Evolutionary conservation across 2,329 filamentous ascomycete genomes (phyloP), one percentile per base, ranked within the genome.

Genomic region (Akanthomyces uredinophilus): DNA sequence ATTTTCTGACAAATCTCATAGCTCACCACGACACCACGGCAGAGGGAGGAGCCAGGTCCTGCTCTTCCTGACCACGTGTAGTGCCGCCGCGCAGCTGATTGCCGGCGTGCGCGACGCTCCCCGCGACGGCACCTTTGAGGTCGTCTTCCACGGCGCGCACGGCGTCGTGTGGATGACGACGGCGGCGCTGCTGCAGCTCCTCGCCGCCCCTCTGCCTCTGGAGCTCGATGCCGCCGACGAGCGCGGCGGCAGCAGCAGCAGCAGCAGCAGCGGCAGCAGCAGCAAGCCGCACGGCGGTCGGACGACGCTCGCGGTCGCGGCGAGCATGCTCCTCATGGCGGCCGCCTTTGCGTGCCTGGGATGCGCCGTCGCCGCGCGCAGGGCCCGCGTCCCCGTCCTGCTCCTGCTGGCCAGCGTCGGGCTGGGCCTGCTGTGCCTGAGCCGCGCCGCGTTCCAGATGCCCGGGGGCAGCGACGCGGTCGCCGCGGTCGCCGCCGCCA

Each of bases 151-250:
- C 63, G 82, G 81, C 47, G 84, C 81, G 3, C 87, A 86, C 69
- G 83, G 83, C 62, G 83, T 83, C 64, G 87, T 87, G 75, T 87
- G 83, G 84, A 78, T 86, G 66, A 82, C 79, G 66, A 84, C 86
- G 75, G 74, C 83, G 20, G 74, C 83, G 20, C 81, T 77, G n/a
- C 53, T 22, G 41, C 53, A 32, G 37, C 24, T 16, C 29, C 51
- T 54, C 29, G 32, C 4, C 14, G 29, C 50, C 10, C n/a, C 29
- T n/a, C n/a, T n/a, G 20, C 35, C 13, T 13, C 18, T 5, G 1
- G n/a, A 8, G 18, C 29, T 35, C 29, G 32, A 10, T 7, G n/a
- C 22, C 5, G n/a, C 22, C 49, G 11, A 35, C 16, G 29, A 27
- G 29, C 49, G 47, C n/a, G n/a, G n/a, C n/a, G n/a, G 47, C 24